Evolutionary conservation across 176 grass and related monocot genomes (phyloP).

Genomic region (Aegilops tauschii): DNA sequence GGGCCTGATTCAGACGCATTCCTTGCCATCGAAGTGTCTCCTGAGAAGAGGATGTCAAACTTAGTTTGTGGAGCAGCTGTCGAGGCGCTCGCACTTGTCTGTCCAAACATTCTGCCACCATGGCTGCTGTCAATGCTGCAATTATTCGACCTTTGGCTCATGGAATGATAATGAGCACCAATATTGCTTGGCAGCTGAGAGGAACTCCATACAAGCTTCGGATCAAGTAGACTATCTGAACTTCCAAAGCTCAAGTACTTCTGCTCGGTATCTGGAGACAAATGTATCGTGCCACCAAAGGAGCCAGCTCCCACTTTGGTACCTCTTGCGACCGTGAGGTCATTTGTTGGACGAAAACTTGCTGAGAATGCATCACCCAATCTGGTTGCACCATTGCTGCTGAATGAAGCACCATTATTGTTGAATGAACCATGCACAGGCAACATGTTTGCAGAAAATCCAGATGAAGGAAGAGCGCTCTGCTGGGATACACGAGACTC

Average conservation of each 20-base stretch:
- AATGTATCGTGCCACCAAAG: constrained; percentile 27
- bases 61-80: constrained; percentile 28
- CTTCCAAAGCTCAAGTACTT: constrained; percentile 69
- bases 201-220: constrained; percentile 48
- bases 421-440: constrained; percentile 33
- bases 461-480: constrained; percentile 30
- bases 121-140: constrained; percentile 27
- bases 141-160: constrained; percentile 39
- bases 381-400: constrained; percentile 25
- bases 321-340: constrained; percentile 49
- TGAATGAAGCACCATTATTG: constrained; percentile 31
- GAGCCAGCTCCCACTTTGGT: constrained; percentile 40
- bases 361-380: constrained; percentile 37
- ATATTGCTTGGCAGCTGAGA: constrained; percentile 32
- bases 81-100: constrained; percentile 27
- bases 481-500: constrained; percentile 46
- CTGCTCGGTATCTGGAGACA: constrained; percentile 27
- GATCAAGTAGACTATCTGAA: constrained; percentile 37
- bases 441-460: constrained; percentile 34
- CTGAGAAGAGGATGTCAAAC: constrained; percentile 31
- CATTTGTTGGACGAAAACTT: constrained; percentile 27
- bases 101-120: constrained; percentile 33
- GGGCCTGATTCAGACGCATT: constrained; percentile 34
- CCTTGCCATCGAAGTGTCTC: constrained; percentile 32
- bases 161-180: constrained; percentile 14